Percentiles rank a stretch among this genome's conserved stretches.
Conservation (phyloP, 495 filamentous ascomycete species). For the Talaromyces wortmannii region DNA sequence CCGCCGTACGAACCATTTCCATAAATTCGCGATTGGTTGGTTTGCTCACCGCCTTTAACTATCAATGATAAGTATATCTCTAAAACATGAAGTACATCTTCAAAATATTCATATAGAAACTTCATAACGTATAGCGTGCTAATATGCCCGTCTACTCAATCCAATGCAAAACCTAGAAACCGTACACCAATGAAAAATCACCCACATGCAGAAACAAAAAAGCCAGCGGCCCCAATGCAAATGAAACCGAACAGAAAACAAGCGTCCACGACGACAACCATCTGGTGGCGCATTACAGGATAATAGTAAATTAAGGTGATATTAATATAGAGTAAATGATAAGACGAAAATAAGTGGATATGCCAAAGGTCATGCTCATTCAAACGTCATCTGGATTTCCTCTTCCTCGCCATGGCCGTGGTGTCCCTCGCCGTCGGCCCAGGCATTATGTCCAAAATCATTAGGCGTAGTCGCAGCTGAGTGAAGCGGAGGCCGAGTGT, state of each 20-base stretch:
- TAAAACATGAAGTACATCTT: no score
- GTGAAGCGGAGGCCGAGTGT: constrained; percentile 32
- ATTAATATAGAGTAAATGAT: neutral
- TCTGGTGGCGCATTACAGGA: no score
- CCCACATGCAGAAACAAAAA: constrained; percentile 4
- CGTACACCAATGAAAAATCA: neutral
- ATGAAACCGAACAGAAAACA: constrained; percentile 1
- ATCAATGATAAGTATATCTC: no score
- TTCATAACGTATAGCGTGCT: no score
- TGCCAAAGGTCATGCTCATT: constrained; percentile 19
- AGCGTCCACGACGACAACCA: no score
- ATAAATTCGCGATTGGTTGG: no score
- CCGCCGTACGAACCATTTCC: no score
- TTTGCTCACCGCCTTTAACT: no score
- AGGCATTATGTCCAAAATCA: constrained; percentile 56
- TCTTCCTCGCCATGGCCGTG: constrained; percentile 37
- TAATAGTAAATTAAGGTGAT: constrained; percentile 4
- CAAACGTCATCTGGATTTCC: constrained; percentile 53
- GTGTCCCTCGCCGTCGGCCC: constrained; percentile 68
- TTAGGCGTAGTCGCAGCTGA: constrained; percentile 33
- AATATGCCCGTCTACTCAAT: no score
- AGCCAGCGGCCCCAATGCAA: neutral
- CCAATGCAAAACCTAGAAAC: neutral
- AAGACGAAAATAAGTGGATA: neutral
- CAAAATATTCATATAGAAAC: no score